Evolutionary conservation across 495 filamentous ascomycete genomes (phyloP), one percentile per base, ranked within the genome.

Genomic region (Penicillium cataractarum): DNA sequence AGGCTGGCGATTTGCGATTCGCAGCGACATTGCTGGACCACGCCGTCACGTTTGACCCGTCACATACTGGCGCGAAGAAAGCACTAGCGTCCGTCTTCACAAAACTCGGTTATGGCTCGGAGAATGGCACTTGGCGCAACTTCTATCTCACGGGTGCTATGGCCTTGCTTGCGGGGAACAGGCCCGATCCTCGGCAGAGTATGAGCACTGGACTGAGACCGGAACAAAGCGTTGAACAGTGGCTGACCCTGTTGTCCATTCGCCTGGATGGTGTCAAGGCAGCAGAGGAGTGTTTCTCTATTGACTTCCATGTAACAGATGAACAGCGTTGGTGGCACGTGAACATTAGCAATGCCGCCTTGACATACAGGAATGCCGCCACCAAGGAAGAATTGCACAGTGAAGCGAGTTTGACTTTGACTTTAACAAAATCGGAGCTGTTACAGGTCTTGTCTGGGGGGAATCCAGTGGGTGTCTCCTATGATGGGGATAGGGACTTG

Each of bases 51-150:
- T 57, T 62, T 0, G 27, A 70, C 33, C 66, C 63, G 3, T 55
- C 54, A 8, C 60, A 64, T 37, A n/a, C 32, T 6, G 33, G 35
- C 2, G 65, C 66, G 6, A 65, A 57, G 27, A 37, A 4, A 12
- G 21, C 35, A 2, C 58, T 74, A n/a, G 67, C 70, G 12, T 31
- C 33, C 2, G 71, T 71, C 0, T 74, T 67, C 48, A 58, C 58
- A n/a, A 56, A 68, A 24, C 65, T 76, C 0, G 76, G 76, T 4
- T 69, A 64, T 44, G 74, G 65, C 8, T 27, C 62, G 1, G 71
- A 74, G 52, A 74, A 74, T 54, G 68, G 55, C 27, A 69, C 66
- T 6, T 74, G 68, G 71, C 62, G 71, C 13, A 74, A 74, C 55
- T 71, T 69, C 26, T 74, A 67, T 27, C 50, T 71, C 9, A 59